These are phyloP conservation scores for Calonectria pauciramosa DNA, from an alignment of 2,329 filamentous ascomycete species.

Conservation along the genomic window DNA sequence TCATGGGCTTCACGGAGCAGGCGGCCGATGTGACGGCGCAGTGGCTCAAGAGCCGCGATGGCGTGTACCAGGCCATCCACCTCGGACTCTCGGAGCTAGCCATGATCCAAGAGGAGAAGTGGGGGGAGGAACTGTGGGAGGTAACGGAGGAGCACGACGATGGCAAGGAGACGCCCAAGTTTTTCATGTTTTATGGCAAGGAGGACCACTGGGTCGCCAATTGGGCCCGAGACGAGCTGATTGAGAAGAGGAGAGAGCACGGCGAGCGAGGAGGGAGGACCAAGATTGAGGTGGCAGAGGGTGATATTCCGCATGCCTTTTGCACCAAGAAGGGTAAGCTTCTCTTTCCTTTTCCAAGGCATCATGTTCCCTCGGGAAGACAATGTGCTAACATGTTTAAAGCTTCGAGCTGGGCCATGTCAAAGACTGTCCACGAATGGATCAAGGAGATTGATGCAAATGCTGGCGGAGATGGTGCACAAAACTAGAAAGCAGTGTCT, in stretches of 20 bases:
- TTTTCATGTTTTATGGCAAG: constrained; percentile 72
- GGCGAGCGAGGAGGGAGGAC: constrained; percentile 55
- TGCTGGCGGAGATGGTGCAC: not conserved
- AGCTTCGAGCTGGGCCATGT: constrained; percentile 45
- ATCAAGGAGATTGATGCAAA: constrained; percentile 45
- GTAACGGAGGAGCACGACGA: constrained; percentile 37
- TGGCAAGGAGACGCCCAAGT: constrained; percentile 55
- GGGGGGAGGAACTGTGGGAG: constrained; percentile 73
- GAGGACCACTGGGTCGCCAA: constrained; percentile 75
- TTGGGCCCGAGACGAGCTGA: constrained; percentile 68
- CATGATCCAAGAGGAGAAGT: constrained; percentile 70
- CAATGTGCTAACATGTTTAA: constrained; percentile 16
- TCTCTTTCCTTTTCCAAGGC: not conserved
- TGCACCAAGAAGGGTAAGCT: constrained; percentile 59
- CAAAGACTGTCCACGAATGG: constrained; percentile 48
- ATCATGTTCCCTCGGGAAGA: not conserved
- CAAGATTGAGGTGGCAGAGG: constrained; percentile 67
- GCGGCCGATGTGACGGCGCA: constrained; percentile 64
- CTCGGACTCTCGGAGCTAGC: constrained; percentile 72
- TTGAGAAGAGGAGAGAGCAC: constrained; percentile 56
- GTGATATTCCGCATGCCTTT: constrained; percentile 71
- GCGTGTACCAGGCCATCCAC: constrained; percentile 71
- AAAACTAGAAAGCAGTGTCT: not conserved
- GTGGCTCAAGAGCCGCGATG: constrained; percentile 70
- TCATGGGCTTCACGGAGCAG: constrained; percentile 63